Percentiles rank a stretch among this genome's conserved stretches.
These are phyloP conservation scores for Mallotus japonicus DNA, from an alignment of 441 rosid species.

Conservation along the genomic window DNA sequence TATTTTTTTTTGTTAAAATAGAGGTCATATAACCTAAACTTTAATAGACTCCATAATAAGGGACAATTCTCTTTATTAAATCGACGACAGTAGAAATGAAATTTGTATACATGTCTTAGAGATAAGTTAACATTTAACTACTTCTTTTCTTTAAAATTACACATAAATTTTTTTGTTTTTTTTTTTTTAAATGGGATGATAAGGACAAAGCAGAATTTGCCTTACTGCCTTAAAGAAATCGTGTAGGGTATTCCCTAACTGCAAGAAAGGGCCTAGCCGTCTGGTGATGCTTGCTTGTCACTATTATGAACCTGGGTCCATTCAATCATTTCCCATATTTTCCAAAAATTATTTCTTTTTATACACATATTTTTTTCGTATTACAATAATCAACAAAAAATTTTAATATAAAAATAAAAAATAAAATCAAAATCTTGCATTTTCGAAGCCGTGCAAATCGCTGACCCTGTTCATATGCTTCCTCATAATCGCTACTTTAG, in stretches of 20 bases:
- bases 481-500: slow-evolving; percentile 85
- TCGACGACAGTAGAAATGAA: too few species aligned
- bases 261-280: slow-evolving; percentile 56
- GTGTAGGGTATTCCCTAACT: not conserved
- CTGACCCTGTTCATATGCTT: slow-evolving; percentile 90
- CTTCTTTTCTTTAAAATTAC: too few species aligned
- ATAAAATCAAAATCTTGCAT: slow-evolving; percentile 71
- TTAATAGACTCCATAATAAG: too few species aligned
- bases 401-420: not conserved
- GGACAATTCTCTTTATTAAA: too few species aligned
- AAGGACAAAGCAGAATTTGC: slow-evolving; percentile 10
- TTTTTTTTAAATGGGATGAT: not conserved
- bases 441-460: slow-evolving; percentile 90
- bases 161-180: too few species aligned
- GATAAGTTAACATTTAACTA: too few species aligned
- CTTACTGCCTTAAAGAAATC: not conserved
- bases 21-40: too few species aligned
- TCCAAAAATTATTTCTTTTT: slow-evolving; percentile 1
- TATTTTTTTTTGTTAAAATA: too few species aligned
- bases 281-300: slow-evolving; percentile 53
- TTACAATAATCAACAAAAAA: slow-evolving; percentile 21
- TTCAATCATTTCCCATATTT: slow-evolving; percentile 15
- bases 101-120: too few species aligned
- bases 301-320: slow-evolving; percentile 32
- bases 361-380: slow-evolving; percentile 15